A percentile compares a stretch with the other conserved stretches of the same genome.
These are phyloP conservation scores for Aspergillus bertholletiae DNA, from an alignment of 495 filamentous ascomycete species.

Conservation along the genomic window DNA sequence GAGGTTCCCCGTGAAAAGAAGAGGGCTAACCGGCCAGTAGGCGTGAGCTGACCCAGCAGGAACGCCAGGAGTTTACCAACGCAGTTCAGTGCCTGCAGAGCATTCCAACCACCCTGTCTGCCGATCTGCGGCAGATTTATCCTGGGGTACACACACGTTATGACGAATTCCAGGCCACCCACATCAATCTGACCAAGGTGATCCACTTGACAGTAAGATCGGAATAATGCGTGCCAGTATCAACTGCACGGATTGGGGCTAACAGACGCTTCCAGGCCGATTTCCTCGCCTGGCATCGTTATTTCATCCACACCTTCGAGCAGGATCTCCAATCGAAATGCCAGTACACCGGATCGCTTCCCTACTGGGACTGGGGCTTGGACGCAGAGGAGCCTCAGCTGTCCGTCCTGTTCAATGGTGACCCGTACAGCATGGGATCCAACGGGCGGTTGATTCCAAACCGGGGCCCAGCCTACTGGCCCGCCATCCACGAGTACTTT, in stretches of 20 bases:
- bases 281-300: constrained; percentile 10
- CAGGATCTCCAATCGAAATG: background rate
- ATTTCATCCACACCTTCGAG: constrained; percentile 5
- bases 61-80: background rate
- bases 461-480: background rate
- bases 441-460: background rate
- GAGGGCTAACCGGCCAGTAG: background rate
- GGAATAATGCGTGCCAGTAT: background rate
- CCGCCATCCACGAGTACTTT: background rate
- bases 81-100: background rate
- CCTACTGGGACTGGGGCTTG: constrained; percentile 9
- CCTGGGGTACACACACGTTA: background rate
- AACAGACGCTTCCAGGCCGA: no score
- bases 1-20: background rate
- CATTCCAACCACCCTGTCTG: background rate
- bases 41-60: background rate
- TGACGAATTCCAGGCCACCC: background rate
- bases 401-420: constrained; percentile 1
- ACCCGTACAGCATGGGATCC: background rate
- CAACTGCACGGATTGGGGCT: no score
- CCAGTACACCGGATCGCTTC: constrained; percentile 3
- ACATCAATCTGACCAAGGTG: background rate
- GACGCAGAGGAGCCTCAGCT: background rate
- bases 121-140: background rate
- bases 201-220: background rate